Percentiles rank a stretch among this genome's conserved stretches.
These are phyloP conservation scores for Fusarium sp. DNA, from an alignment of 2,329 filamentous ascomycete genomes.

Conservation along the genomic window DNA sequence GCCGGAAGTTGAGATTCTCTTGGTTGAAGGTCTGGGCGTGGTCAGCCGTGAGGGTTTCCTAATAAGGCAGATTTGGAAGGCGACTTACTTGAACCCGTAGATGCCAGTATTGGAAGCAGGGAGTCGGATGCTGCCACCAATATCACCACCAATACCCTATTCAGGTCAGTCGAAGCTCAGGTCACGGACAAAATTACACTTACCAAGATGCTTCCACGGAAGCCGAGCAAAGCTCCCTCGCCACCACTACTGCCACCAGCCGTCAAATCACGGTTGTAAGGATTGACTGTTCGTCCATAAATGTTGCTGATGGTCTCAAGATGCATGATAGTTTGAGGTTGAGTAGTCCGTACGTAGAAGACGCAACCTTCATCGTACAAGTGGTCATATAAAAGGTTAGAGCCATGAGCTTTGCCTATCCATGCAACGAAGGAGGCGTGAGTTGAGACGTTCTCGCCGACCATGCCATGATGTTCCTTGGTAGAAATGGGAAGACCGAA, in stretches of 20 bases:
- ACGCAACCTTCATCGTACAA: slow-evolving; percentile 44
- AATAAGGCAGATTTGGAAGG: rapidly evolving
- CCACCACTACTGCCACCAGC: slow-evolving; percentile 73
- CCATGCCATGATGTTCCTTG: slow-evolving; percentile 49
- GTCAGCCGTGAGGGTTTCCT: slow-evolving; percentile 38
- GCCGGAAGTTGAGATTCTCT: not conserved
- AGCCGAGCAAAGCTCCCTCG: slow-evolving; percentile 51
- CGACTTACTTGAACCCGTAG: slow-evolving; percentile 46
- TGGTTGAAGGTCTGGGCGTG: not conserved
- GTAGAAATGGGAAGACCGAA: slow-evolving; percentile 48
- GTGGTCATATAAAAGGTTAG: slow-evolving; percentile 44
- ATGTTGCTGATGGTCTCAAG: slow-evolving; percentile 70
- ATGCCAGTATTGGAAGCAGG: slow-evolving; percentile 48
- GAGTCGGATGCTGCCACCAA: slow-evolving; percentile 51
- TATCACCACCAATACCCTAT: slow-evolving; percentile 52
- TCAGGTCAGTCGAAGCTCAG: not conserved
- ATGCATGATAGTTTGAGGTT: slow-evolving; percentile 65
- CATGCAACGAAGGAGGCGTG: slow-evolving; percentile 43
- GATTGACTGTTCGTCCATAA: slow-evolving; percentile 69
- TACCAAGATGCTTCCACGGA: slow-evolving; percentile 51
- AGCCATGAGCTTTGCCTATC: slow-evolving; percentile 45
- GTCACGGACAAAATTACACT: not conserved
- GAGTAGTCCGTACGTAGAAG: slow-evolving; percentile 70
- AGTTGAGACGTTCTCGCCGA: slow-evolving; percentile 42
- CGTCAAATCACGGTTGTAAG: slow-evolving; percentile 65